These are phyloP conservation scores for Leccinum imitatum DNA, from an alignment of 768 basidiomycete species.

Conservation along the genomic window DNA sequence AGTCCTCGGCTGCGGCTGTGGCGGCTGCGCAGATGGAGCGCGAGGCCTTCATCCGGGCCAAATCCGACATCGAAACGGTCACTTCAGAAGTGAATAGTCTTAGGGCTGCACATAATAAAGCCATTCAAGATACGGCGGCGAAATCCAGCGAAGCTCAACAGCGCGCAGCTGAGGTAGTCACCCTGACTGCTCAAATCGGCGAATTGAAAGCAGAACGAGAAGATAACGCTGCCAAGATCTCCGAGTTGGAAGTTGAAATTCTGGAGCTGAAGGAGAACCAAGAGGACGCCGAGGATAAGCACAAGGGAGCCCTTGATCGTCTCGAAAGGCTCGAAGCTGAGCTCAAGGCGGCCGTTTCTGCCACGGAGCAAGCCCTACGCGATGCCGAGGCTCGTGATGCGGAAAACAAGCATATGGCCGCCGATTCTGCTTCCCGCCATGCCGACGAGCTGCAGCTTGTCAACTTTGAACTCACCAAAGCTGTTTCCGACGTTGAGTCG, in stretches of 20 bases:
- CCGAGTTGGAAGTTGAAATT: constrained; percentile 80
- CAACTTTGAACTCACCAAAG: constrained; percentile 42
- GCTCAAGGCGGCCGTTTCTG: constrained; percentile 45
- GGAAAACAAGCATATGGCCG: constrained; percentile 40
- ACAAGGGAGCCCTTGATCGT: constrained; percentile 42
- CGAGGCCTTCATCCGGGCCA: constrained; percentile 62
- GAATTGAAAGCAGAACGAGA: constrained; percentile 64
- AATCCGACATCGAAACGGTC: constrained; percentile 57
- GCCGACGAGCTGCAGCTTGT: constrained; percentile 46
- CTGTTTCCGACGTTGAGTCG: constrained; percentile 43
- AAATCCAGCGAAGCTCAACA: constrained; percentile 49
- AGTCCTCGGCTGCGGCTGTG: constrained; percentile 42
- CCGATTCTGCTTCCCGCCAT: constrained; percentile 44
- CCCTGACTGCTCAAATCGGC: constrained; percentile 49
- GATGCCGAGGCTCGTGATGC: constrained; percentile 48
- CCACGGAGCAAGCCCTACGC: constrained; percentile 48
- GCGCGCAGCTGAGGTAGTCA: constrained; percentile 42
- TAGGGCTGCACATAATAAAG: constrained; percentile 48
- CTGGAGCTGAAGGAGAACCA: constrained; percentile 72
- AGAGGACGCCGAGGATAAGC: constrained; percentile 58
- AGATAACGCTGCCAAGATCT: constrained; percentile 67
- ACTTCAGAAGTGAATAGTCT: constrained; percentile 51
- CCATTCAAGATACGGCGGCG: constrained; percentile 45
- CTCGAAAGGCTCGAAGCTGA: constrained; percentile 56
- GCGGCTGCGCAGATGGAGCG: constrained; percentile 60